phyloP scores from a whole-genome alignment of 2,329 filamentous ascomycete species.

The Podosphaera aphanis region DNA sequence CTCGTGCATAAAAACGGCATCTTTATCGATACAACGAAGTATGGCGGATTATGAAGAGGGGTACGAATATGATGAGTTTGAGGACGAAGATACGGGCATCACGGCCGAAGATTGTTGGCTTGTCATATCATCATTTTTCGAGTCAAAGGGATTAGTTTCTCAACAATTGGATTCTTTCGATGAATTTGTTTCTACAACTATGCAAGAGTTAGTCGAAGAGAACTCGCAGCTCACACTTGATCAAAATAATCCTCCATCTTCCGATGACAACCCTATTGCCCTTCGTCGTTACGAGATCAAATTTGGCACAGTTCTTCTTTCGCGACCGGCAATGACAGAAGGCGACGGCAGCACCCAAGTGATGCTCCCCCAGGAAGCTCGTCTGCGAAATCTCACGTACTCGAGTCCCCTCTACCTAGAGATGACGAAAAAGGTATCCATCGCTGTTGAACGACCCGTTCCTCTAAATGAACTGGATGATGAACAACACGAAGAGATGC shows the following conservation, averaged over 20 bases:
- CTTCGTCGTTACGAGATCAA: constrained; percentile 87
- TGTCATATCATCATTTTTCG: constrained; percentile 92
- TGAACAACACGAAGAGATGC: constrained; percentile 31
- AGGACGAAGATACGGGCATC: constrained; percentile 47
- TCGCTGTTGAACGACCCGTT: constrained; percentile 55
- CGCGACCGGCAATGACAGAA: constrained; percentile 76
- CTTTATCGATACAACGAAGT: constrained; percentile 4
- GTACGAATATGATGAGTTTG: constrained; percentile 47
- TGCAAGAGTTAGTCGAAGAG: constrained; percentile 85
- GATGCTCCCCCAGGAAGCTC: constrained; percentile 81
- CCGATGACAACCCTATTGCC: constrained; percentile 57
- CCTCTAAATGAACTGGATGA: constrained; percentile 45
- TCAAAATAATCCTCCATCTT: constrained; percentile 58
- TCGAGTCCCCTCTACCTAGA: constrained; percentile 75
- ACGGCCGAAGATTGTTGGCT: constrained; percentile 97
- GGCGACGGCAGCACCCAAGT: constrained; percentile 71
- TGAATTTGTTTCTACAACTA: constrained; percentile 81
- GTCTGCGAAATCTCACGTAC: constrained; percentile 87
- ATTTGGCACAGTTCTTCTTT: constrained; percentile 74
- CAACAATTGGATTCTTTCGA: constrained; percentile 98
- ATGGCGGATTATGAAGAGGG: constrained; percentile 22
- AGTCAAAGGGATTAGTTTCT: constrained; percentile 81
- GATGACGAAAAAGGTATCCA: constrained; percentile 63
- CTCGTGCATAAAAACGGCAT: background rate
- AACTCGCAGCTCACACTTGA: constrained; percentile 83